Evolutionary conservation across 1,139 yeast genomes (phyloP).

Genomic region (Geotrichum bryndzae): DNA sequence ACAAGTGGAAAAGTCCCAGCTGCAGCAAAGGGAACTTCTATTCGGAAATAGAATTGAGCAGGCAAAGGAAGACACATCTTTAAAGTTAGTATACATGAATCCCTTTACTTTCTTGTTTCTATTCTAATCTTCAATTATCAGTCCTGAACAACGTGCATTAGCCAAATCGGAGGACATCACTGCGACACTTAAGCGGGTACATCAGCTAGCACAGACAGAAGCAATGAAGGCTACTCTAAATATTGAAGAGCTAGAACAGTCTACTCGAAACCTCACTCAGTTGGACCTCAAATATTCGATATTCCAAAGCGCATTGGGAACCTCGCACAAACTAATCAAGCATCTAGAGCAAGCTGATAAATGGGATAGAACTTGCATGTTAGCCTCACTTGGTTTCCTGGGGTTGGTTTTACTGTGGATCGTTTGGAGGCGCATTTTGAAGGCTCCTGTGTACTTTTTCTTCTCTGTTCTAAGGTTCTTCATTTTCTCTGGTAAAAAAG

Average conservation of each 20-base stretch:
- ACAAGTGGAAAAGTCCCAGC: constrained; percentile 24
- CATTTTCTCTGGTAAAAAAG: constrained; percentile 5
- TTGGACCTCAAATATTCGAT: constrained; percentile 49
- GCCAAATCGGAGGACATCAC: constrained; percentile 51
- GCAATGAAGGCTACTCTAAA: constrained; percentile 54
- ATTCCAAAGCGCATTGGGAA: constrained; percentile 50
- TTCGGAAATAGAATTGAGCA: constrained; percentile 20
- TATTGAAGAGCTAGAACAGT: constrained; percentile 54
- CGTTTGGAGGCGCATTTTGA: constrained; percentile 55
- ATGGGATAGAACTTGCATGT: constrained; percentile 55
- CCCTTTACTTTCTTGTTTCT: background rate
- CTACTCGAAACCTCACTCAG: constrained; percentile 46
- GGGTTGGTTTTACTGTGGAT: constrained; percentile 55
- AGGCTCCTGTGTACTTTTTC: constrained; percentile 49
- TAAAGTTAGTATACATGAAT: constrained; percentile 5
- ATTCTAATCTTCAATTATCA: background rate
- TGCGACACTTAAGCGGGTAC: constrained; percentile 46
- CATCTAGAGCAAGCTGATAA: constrained; percentile 64
- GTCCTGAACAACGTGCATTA: constrained; percentile 38
- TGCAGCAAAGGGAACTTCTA: constrained; percentile 26
- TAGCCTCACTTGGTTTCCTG: constrained; percentile 53
- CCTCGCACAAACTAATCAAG: constrained; percentile 52
- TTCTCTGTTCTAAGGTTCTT: constrained; percentile 25
- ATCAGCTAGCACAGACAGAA: constrained; percentile 46
- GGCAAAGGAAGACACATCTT: background rate